Evolutionary conservation across 2,329 filamentous ascomycete species (phyloP).

Genomic region (Colletotrichum liriopes): DNA sequence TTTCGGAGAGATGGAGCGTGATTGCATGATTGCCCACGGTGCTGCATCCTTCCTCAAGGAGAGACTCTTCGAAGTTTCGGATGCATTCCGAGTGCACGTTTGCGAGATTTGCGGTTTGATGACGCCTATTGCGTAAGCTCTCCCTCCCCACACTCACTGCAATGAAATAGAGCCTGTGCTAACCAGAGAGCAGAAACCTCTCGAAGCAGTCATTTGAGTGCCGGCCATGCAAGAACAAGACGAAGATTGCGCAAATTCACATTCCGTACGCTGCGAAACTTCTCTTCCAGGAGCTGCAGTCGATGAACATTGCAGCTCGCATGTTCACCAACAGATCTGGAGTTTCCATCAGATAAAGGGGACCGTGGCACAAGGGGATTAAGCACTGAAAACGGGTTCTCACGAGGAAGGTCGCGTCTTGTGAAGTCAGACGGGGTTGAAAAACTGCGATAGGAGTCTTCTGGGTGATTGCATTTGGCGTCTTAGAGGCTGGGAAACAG

Average conservation of each 20-base stretch:
- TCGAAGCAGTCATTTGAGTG: slow-evolving; percentile 98
- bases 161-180: slow-evolving; percentile 46
- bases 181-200: slow-evolving; percentile 77
- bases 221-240: slow-evolving; percentile 98
- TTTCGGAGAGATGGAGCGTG: slow-evolving; percentile 99
- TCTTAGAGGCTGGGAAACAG: slow-evolving; percentile 25
- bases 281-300: slow-evolving; percentile 96
- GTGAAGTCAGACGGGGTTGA: neutral
- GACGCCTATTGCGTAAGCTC: slow-evolving; percentile 97
- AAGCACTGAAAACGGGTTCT: neutral
- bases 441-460: neutral
- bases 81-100: slow-evolving; percentile 97
- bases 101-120: slow-evolving; percentile 99
- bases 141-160: slow-evolving; percentile 1
- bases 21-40: slow-evolving; percentile 99
- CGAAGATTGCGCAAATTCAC: slow-evolving; percentile 96
- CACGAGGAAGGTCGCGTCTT: neutral
- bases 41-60: slow-evolving; percentile 98
- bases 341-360: slow-evolving; percentile 75
- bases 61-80: slow-evolving; percentile 95
- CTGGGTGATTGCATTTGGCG: slow-evolving; percentile 25
- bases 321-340: slow-evolving; percentile 94
- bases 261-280: slow-evolving; percentile 98
- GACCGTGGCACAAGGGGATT: neutral
- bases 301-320: slow-evolving; percentile 98